Conservation (phyloP, 2,329 filamentous ascomycete species). For the Mariannaea sp. region DNA sequence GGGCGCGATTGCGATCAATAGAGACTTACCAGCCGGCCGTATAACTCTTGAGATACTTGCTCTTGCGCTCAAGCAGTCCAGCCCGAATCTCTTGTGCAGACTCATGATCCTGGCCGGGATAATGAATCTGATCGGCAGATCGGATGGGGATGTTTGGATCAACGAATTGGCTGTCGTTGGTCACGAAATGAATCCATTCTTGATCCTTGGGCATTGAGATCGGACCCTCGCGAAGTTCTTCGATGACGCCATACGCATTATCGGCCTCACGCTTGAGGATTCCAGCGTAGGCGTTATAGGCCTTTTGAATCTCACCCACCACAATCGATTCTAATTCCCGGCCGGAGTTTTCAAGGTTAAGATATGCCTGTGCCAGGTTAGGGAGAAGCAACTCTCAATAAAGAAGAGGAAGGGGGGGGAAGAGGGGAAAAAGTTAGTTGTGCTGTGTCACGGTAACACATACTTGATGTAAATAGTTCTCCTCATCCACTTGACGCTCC, state of each 20-base stretch:
- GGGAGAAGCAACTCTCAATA: background rate
- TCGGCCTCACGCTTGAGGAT: constrained; percentile 93
- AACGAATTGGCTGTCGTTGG: constrained; percentile 81
- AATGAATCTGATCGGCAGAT: constrained; percentile 80
- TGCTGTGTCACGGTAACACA: too few species aligned
- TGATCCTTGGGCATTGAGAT: constrained; percentile 92
- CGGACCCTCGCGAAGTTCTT: constrained; percentile 81
- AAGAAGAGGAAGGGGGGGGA: background rate
- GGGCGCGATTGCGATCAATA: background rate
- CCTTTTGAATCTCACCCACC: constrained; percentile 96
- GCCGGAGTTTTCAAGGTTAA: constrained; percentile 92
- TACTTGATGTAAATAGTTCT: constrained; percentile 94
- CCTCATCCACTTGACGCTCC: constrained; percentile 91
- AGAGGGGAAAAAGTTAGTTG: background rate
- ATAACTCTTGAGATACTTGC: constrained; percentile 98
- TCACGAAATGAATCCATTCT: constrained; percentile 87
- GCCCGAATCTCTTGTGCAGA: constrained; percentile 83
- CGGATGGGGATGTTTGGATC: constrained; percentile 82
- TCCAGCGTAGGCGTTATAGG: constrained; percentile 90
- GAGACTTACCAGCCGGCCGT: constrained; percentile 83
- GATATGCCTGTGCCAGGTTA: constrained; percentile 68
- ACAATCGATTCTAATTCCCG: constrained; percentile 96
- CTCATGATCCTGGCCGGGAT: constrained; percentile 87
- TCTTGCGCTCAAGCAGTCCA: constrained; percentile 94
- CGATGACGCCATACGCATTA: constrained; percentile 75